These are phyloP conservation scores for Brassica juncea DNA, from an alignment of 345 rosid genomes.

Conservation along the genomic window DNA sequence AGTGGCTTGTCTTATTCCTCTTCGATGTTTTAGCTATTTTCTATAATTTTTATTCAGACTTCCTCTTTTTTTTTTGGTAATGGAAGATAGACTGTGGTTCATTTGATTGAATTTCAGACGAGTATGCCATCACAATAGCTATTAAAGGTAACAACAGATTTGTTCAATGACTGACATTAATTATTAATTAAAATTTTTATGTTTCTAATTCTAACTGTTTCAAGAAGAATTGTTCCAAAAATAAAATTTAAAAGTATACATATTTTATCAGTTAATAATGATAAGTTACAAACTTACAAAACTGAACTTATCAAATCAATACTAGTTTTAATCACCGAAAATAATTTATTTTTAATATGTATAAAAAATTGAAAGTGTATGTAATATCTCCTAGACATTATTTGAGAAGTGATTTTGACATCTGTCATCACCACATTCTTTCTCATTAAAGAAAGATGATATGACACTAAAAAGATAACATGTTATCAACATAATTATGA, in stretches of 20 bases:
- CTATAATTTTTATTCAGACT: not conserved
- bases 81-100: not conserved
- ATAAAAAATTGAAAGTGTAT: not conserved
- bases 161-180: not conserved
- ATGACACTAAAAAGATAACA: too few relatives aligned
- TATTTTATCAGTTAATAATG: not conserved
- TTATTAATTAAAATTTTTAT: not conserved
- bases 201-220: too few relatives aligned
- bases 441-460: too few relatives aligned
- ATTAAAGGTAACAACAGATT: not conserved
- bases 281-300: too few relatives aligned
- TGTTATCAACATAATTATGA: too few relatives aligned
- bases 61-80: not conserved
- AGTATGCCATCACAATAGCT: not conserved
- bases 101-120: not conserved
- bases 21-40: slow-evolving; percentile 16
- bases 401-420: too few relatives aligned
- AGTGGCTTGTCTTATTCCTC: slow-evolving; percentile 19
- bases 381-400: not conserved
- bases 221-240: too few relatives aligned
- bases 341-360: not conserved
- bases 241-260: not conserved
- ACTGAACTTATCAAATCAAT: too few relatives aligned
- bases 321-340: not conserved
- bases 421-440: too few relatives aligned